Conservation (phyloP, 176 grass and related monocot genomes). For the Triticum urartu region DNA sequence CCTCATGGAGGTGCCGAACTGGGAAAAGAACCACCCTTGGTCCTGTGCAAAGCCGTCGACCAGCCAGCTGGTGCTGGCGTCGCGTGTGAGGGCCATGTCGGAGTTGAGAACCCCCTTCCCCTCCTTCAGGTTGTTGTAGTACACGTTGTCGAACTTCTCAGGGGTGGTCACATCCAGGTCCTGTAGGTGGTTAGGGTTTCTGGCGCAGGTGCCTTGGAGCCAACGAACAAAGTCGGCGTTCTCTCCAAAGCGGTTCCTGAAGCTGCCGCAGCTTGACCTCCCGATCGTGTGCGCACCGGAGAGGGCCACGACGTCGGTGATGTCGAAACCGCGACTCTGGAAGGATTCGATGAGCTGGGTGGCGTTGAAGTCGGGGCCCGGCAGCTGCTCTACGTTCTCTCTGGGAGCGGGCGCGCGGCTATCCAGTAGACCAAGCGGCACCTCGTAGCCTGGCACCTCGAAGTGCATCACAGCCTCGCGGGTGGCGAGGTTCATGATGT, state of each 20-base stretch:
- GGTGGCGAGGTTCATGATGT: constrained; percentile 41
- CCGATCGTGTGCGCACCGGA: too few relatives aligned
- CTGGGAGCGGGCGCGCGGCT: too few relatives aligned
- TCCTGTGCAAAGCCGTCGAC: neutral
- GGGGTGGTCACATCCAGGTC: too few relatives aligned
- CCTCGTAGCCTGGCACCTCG: neutral
- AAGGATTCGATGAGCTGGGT: neutral
- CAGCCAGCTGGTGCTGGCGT: neutral
- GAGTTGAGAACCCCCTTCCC: neutral
- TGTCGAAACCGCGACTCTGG: neutral
- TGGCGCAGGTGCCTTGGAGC: too few relatives aligned
- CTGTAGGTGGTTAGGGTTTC: too few relatives aligned
- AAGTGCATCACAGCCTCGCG: constrained; percentile 15
- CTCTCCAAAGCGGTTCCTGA: too few relatives aligned
- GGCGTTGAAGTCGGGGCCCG: neutral
- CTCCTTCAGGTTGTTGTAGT: neutral
- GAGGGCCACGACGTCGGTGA: too few relatives aligned
- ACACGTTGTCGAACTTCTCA: too few relatives aligned
- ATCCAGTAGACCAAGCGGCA: neutral
- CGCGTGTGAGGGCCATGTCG: neutral
- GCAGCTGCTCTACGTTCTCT: neutral
- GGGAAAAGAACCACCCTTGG: neutral
- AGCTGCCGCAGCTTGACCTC: too few relatives aligned
- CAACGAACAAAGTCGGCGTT: too few relatives aligned
- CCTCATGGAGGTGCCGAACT: neutral